Base-by-base conservation (phyloP, 805 yeast genomes). In the Candida maesae region DNA sequence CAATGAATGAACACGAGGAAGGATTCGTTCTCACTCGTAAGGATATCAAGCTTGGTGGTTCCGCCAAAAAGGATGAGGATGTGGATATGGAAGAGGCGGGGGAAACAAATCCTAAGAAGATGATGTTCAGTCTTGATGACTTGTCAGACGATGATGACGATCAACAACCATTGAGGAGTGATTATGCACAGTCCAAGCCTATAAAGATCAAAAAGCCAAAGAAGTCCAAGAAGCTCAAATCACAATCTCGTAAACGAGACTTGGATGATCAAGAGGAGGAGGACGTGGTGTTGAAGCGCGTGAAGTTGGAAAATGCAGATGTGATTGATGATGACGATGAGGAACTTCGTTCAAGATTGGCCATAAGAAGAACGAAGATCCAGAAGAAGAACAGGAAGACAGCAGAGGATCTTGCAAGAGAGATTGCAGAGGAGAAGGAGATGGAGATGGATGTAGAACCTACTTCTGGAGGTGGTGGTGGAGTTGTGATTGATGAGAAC, bases 401-500 rank as follows among this genome's bases (percentile, higher is more conserved):
- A 11, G 51, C 56, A 27, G 57, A 35, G 40, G 51, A 53, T 18
- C 19, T 56, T 18, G 60, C 55, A 1, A 30, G 21, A 13, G 54
- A 56, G 34, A 51, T 57, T 18, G 42, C 42, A 27, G 50, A 48
- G 18, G 46, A 52, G 11, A 39, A 27, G 36, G 38, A 45, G 20
- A 37, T 37, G 12, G 44, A 28, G 10, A 52, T 47, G 49, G 45
- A 50, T 17, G 23, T 51, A 25, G 53, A 51, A 18, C 23, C 35
- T 14, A 24, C 17, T 2, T 32, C 14, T 6, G 62, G 59, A 7
- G 36, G 60, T 14, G 39, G 16, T 2, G 33, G 15, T 6, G 62
- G 59, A 7, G 36, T 60, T 14, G 39, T 52, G 2, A 45, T 67
- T 16, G 64, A 65, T 49, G 73, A 68, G 36, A 64, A 56, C 15